Evolutionary conservation across 768 basidiomycete genomes (phyloP).

Genomic region (Asterophora parasitica): DNA sequence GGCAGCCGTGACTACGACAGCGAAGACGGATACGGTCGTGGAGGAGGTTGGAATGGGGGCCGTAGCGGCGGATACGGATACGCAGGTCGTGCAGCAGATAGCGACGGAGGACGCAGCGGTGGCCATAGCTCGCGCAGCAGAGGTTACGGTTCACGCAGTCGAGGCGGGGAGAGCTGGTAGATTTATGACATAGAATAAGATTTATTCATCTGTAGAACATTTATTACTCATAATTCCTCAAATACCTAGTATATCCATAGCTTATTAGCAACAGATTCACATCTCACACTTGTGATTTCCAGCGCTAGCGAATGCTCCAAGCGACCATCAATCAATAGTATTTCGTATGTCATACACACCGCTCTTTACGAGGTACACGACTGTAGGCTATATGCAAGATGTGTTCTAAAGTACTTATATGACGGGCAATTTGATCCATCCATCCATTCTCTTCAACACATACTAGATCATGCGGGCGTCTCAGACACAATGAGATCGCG

Average conservation of each 20-base stretch:
- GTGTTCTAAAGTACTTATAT: conserved; percentile 3
- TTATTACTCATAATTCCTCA: conserved; percentile 1
- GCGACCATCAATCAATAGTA: too few relatives aligned
- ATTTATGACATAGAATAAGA: not conserved
- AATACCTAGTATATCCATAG: conserved; percentile 2
- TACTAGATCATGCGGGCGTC: conserved; percentile 11
- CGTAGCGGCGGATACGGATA: not conserved
- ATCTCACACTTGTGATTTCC: not conserved
- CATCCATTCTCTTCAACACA: too few relatives aligned
- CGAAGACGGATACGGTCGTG: not conserved
- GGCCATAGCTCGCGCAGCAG: conserved; percentile 1
- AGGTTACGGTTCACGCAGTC: not conserved
- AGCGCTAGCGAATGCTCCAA: too few relatives aligned
- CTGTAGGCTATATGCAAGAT: conserved; percentile 2
- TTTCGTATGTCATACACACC: too few relatives aligned
- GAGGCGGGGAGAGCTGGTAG: not conserved
- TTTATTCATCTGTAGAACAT: conserved; percentile 8
- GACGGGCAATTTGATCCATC: too few relatives aligned
- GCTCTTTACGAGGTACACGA: too few relatives aligned
- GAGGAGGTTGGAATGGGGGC: not conserved
- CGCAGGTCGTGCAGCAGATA: not conserved
- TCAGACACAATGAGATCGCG: conserved; percentile 18
- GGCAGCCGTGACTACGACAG: not conserved
- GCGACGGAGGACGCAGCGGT: not conserved
- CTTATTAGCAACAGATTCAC: conserved; percentile 2